phyloP scores from a whole-genome alignment of 2,329 filamentous ascomycete species.

The Aureobasidium vineae region DNA sequence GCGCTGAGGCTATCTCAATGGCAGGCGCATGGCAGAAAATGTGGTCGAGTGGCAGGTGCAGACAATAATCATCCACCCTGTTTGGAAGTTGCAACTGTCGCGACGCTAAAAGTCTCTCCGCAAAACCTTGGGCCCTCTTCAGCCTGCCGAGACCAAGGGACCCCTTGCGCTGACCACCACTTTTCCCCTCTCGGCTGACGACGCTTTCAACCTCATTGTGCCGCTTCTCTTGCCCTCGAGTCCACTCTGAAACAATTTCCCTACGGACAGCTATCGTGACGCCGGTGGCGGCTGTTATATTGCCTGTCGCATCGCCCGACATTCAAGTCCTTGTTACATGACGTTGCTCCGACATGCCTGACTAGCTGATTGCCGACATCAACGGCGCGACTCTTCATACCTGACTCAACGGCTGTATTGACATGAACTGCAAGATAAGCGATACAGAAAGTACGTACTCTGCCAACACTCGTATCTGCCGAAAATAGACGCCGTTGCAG shows the following conservation, averaged over 20 bases:
- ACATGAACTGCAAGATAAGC: constrained; percentile 6
- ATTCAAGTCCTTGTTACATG: neutral
- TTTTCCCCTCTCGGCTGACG: constrained; percentile 8
- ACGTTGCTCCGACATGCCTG: neutral
- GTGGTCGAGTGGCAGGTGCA: neutral
- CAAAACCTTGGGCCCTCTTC: constrained; percentile 6
- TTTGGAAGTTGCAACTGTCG: constrained; percentile 3
- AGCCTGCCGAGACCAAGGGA: neutral
- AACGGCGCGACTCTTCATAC: neutral
- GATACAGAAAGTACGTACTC: neutral
- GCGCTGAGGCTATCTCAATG: neutral
- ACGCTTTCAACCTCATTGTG: neutral
- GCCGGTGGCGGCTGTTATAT: constrained; percentile 4
- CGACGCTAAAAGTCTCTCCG: neutral
- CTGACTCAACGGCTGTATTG: constrained; percentile 17
- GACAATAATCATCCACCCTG: neutral
- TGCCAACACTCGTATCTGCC: neutral
- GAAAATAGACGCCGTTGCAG: neutral
- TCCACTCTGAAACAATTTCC: neutral
- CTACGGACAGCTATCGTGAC: neutral
- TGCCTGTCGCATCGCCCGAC: neutral
- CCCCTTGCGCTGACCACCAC: constrained; percentile 10
- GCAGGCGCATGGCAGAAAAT: constrained; percentile 53
- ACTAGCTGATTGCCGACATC: constrained; percentile 8
- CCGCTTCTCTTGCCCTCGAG: neutral